Percentiles rank a stretch among this genome's conserved stretches.
phyloP scores from a whole-genome alignment of 2,329 filamentous ascomycete genomes.

The Microsporum ferrugineum region DNA sequence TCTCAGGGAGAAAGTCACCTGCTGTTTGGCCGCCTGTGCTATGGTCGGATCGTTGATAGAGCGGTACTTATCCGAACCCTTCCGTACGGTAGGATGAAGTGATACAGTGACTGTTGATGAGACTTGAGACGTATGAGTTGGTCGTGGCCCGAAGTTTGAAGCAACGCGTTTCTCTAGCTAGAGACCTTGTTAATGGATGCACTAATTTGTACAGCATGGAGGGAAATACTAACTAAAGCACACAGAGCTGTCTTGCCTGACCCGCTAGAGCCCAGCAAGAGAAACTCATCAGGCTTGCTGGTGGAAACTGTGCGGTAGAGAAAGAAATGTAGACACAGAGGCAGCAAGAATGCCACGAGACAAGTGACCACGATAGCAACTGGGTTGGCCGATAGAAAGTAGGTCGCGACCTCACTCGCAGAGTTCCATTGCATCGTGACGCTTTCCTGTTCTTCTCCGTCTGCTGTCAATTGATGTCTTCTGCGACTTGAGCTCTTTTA shows the following conservation, averaged over 20 bases:
- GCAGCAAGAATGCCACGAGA: constrained; percentile 59
- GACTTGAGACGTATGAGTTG: constrained; percentile 53
- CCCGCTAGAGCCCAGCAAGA: constrained; percentile 69
- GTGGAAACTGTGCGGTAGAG: constrained; percentile 55
- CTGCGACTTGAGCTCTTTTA: neutral
- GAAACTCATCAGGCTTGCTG: constrained; percentile 58
- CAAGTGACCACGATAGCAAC: constrained; percentile 52
- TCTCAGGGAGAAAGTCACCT: constrained; percentile 29
- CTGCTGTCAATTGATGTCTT: neutral
- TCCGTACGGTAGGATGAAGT: constrained; percentile 42
- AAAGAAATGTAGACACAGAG: constrained; percentile 63
- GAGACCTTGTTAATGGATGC: constrained; percentile 2
- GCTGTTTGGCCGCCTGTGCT: constrained; percentile 35
- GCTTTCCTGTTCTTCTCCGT: neutral
- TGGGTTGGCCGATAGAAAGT: constrained; percentile 33
- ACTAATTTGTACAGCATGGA: neutral
- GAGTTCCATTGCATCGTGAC: constrained; percentile 24
- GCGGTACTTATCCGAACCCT: constrained; percentile 52
- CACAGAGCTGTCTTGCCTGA: constrained; percentile 80
- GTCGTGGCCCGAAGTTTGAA: constrained; percentile 26
- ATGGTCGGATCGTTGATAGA: constrained; percentile 57
- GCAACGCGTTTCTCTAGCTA: constrained; percentile 36
- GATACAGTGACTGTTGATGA: constrained; percentile 46
- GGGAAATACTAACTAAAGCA: constrained; percentile 49
- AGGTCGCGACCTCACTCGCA: constrained; percentile 29